Evolutionary conservation across 306 rosid species (phyloP).

Genomic region (Citrullus mucosospermus): DNA sequence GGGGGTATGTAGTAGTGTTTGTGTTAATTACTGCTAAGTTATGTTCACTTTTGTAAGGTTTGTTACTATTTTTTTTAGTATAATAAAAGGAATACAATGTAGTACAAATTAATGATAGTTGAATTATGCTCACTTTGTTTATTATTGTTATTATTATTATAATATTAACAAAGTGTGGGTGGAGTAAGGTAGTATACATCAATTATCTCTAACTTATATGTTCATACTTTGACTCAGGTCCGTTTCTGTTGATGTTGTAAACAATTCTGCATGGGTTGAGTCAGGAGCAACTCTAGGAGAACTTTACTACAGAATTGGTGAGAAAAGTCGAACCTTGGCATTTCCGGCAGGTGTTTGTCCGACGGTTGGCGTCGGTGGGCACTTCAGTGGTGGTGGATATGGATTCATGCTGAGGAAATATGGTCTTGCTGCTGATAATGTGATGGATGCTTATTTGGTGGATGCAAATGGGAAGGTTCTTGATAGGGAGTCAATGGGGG

Average conservation of each 20-base stretch:
- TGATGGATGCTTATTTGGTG: conserved; percentile 25
- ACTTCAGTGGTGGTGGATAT: conserved; percentile 64
- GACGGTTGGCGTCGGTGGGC: conserved; percentile 52
- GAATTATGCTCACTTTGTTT: no score
- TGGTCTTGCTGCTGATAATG: conserved; percentile 57
- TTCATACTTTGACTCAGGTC: neutral
- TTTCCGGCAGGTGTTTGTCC: conserved; percentile 69
- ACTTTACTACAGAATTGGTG: neutral
- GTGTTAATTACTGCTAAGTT: no score
- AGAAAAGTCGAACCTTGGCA: conserved; percentile 18
- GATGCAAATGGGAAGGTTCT: neutral
- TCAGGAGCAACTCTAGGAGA: conserved; percentile 63
- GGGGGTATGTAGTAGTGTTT: no score
- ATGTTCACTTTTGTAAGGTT: no score
- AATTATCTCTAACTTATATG: no score
- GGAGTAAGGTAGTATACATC: no score
- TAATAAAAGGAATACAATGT: no score
- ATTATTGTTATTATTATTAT: no score
- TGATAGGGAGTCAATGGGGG: neutral
- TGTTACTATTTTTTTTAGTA: neutral
- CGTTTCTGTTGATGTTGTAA: conserved; percentile 21
- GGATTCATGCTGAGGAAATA: conserved; percentile 55
- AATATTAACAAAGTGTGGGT: no score
- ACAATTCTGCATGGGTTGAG: conserved; percentile 33
- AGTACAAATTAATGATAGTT: no score